Evolutionary conservation across 768 basidiomycete species (phyloP).

Genomic region (Tricholomella constricta): DNA sequence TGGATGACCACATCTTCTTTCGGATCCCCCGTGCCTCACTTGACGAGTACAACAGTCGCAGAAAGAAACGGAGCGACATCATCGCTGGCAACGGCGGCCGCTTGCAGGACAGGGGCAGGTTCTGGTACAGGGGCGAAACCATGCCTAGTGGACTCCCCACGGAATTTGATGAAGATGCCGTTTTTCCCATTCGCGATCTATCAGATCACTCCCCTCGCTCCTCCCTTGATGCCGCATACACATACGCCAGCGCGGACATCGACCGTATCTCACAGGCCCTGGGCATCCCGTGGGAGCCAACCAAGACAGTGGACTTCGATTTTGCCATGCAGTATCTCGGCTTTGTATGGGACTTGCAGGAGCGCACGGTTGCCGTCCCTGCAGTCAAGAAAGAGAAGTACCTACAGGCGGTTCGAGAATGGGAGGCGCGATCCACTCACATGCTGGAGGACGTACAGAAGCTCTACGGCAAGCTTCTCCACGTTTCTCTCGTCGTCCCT

Average conservation of each 20-base stretch:
- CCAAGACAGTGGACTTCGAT: no score
- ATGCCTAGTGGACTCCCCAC: conserved; percentile 16
- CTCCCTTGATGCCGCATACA: conserved; percentile 10
- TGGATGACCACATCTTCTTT: no score
- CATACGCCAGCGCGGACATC: conserved; percentile 34
- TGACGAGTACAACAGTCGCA: neutral
- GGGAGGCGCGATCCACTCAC: neutral
- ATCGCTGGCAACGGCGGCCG: conserved; percentile 6
- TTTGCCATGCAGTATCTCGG: conserved; percentile 20
- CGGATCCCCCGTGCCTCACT: conserved; percentile 27
- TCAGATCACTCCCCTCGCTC: conserved; percentile 18
- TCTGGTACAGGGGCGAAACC: conserved; percentile 23
- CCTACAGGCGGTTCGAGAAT: neutral
- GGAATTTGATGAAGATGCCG: conserved; percentile 33
- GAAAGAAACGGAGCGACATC: neutral
- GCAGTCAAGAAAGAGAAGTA: conserved; percentile 23
- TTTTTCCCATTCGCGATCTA: conserved; percentile 21
- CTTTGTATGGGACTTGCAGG: conserved; percentile 25
- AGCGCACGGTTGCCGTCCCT: conserved; percentile 16
- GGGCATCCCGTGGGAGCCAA: conserved; percentile 33
- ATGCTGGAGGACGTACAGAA: neutral
- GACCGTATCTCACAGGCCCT: conserved; percentile 28
- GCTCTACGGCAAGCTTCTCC: conserved; percentile 12
- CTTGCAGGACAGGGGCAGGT: conserved; percentile 1
- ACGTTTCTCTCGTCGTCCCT: neutral